phyloP scores from a whole-genome alignment of 331 rosid species.

The Telfairia occidentalis region DNA sequence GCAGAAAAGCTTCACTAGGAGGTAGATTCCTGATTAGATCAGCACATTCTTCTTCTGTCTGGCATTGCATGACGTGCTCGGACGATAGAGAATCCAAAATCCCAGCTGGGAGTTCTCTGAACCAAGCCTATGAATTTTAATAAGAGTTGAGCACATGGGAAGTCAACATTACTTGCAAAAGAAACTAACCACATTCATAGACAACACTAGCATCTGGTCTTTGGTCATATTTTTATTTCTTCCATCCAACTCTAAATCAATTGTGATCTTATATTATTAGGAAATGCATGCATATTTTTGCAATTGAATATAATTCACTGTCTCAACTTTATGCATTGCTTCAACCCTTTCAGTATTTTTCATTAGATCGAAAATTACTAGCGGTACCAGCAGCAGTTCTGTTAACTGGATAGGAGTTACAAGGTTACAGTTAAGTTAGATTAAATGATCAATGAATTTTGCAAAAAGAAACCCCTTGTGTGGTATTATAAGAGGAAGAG shows the following conservation, averaged over 20 bases:
- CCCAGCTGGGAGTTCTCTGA: slow-evolving; percentile 73
- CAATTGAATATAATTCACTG: not conserved
- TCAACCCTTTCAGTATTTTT: not conserved
- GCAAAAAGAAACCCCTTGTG: not conserved
- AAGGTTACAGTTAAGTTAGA: not conserved
- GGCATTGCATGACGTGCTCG: slow-evolving; percentile 68
- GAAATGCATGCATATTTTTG: not conserved
- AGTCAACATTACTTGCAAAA: not conserved
- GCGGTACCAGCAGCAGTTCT: not conserved
- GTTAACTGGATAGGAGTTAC: not conserved
- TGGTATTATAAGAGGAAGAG: not conserved
- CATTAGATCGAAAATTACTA: not conserved
- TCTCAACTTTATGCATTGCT: not conserved
- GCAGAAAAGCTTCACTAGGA: slow-evolving; percentile 53
- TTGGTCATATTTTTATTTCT: not conserved
- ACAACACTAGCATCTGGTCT: not conserved
- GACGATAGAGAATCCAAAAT: slow-evolving; percentile 53
- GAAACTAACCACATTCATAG: not conserved
- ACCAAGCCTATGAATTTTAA: slow-evolving; percentile 54
- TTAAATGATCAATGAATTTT: not conserved
- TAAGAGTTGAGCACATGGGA: not conserved
- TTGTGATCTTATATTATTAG: not conserved
- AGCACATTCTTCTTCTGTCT: slow-evolving; percentile 58
- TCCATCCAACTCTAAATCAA: not conserved
- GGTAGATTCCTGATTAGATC: slow-evolving; percentile 50